phyloP scores from a whole-genome alignment of 305 asterid species.

The Rubia tinctorum region DNA sequence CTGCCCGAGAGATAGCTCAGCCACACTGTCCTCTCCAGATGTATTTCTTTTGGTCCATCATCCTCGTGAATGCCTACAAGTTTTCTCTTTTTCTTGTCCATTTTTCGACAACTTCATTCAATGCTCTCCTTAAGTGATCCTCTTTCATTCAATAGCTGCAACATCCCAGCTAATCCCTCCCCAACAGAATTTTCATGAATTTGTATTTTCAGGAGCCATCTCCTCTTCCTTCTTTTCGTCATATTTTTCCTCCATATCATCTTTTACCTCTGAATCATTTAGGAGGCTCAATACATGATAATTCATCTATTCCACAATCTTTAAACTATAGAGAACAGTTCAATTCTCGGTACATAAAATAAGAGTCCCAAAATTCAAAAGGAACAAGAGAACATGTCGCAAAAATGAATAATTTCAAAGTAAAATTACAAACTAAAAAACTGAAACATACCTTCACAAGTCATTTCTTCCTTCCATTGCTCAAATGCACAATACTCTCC shows the following conservation, averaged over 20 bases:
- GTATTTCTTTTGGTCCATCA: constrained; percentile 71
- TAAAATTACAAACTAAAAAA: constrained; percentile 17
- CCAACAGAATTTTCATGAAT: constrained; percentile 90
- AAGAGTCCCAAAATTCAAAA: too few species aligned
- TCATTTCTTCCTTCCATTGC: constrained; percentile 82
- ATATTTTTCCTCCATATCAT: constrained; percentile 44
- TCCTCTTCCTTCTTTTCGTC: constrained; percentile 48
- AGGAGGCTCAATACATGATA: too few species aligned
- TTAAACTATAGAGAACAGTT: too few species aligned
- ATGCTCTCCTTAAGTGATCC: constrained; percentile 87
- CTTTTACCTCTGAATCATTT: constrained; percentile 61
- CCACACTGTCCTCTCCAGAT: constrained; percentile 31
- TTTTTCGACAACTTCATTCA: constrained; percentile 98
- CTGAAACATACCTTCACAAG: constrained; percentile 69
- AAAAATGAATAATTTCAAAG: too few species aligned
- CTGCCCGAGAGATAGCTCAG: constrained; percentile 29
- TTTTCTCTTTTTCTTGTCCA: constrained; percentile 97
- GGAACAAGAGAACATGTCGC: too few species aligned
- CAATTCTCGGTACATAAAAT: too few species aligned
- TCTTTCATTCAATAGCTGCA: constrained; percentile 74
- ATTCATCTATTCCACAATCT: too few species aligned
- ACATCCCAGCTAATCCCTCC: constrained; percentile 80
- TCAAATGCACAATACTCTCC: too few species aligned
- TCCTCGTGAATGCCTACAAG: constrained; percentile 72
- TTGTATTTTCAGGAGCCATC: constrained; percentile 63